Percentiles rank a stretch among this genome's conserved stretches.
phyloP scores from a whole-genome alignment of 495 filamentous ascomycete species.

The Talaromyces thailandensis region DNA sequence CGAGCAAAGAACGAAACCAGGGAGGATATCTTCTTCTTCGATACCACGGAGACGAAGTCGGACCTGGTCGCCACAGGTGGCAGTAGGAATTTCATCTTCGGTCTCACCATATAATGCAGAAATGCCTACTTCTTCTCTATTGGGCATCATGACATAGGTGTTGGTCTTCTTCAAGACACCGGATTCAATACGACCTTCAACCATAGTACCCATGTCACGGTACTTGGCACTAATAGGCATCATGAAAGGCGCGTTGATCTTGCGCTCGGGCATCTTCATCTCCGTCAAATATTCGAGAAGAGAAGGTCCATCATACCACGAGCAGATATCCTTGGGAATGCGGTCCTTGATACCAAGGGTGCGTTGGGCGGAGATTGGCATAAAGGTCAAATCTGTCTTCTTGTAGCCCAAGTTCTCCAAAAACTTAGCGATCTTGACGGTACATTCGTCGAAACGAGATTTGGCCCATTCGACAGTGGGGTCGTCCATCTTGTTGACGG shows the following conservation, averaged over 20 bases:
- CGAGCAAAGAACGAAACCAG: constrained; percentile 95
- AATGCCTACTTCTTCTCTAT: constrained; percentile 68
- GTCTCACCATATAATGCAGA: constrained; percentile 88
- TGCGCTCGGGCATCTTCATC: constrained; percentile 89
- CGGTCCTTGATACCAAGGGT: constrained; percentile 81
- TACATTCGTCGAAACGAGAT: constrained; percentile 86
- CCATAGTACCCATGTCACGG: constrained; percentile 93
- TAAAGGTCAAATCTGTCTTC: constrained; percentile 85
- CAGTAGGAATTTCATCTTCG: constrained; percentile 77
- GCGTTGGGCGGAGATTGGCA: constrained; percentile 91
- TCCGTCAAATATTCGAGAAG: constrained; percentile 86
- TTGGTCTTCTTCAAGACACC: constrained; percentile 84
- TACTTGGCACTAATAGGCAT: constrained; percentile 96
- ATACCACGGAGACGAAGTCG: constrained; percentile 85
- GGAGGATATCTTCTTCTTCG: constrained; percentile 94
- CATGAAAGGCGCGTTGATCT: constrained; percentile 98
- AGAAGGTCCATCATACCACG: constrained; percentile 89
- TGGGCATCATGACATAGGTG: constrained; percentile 87
- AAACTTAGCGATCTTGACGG: constrained; percentile 77
- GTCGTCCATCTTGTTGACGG: constrained; percentile 99
- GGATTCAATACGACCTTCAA: constrained; percentile 94
- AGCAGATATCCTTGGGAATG: constrained; percentile 61
- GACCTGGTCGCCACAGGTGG: constrained; percentile 89
- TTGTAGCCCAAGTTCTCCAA: constrained; percentile 88
- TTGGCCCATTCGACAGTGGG: constrained; percentile 91